phyloP scores from a whole-genome alignment of 2,329 filamentous ascomycete species.

The Stemphylium lycopersici region DNA sequence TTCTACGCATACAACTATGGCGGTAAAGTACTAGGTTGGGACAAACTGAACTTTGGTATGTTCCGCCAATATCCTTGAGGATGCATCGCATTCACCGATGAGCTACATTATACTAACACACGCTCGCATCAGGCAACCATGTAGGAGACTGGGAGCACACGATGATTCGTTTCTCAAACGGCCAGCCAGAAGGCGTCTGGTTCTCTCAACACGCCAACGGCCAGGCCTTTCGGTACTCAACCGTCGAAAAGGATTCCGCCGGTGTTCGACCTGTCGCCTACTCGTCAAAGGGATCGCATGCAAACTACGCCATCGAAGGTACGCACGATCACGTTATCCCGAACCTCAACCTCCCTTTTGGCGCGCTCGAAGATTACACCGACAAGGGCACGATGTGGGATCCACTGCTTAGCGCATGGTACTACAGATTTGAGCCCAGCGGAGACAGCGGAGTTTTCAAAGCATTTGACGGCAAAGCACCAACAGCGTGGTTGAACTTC shows the following conservation, averaged over 20 bases:
- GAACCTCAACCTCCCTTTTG: conserved; percentile 62
- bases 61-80: not conserved
- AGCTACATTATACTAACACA: not conserved
- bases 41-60: conserved; percentile 53
- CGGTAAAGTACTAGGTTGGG: conserved; percentile 54
- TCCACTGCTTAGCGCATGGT: conserved; percentile 61
- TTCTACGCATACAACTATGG: conserved; percentile 66
- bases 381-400: conserved; percentile 66
- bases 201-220: conserved; percentile 68
- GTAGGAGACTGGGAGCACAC: conserved; percentile 72
- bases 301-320: conserved; percentile 66
- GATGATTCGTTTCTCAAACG: conserved; percentile 68
- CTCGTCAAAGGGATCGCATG: conserved; percentile 66
- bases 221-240: conserved; percentile 66
- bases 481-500: conserved; percentile 63
- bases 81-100: not conserved
- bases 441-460: conserved; percentile 50
- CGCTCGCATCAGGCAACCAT: conserved; percentile 56
- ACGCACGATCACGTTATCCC: conserved; percentile 69
- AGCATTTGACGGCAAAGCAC: conserved; percentile 55
- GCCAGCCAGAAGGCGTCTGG: conserved; percentile 63
- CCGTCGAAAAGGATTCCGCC: conserved; percentile 56
- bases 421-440: conserved; percentile 58
- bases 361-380: conserved; percentile 59
- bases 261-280: conserved; percentile 63